Evolutionary conservation across 352 stramenopile genomes (phyloP).

Genomic region (Blastocystis sp.): DNA sequence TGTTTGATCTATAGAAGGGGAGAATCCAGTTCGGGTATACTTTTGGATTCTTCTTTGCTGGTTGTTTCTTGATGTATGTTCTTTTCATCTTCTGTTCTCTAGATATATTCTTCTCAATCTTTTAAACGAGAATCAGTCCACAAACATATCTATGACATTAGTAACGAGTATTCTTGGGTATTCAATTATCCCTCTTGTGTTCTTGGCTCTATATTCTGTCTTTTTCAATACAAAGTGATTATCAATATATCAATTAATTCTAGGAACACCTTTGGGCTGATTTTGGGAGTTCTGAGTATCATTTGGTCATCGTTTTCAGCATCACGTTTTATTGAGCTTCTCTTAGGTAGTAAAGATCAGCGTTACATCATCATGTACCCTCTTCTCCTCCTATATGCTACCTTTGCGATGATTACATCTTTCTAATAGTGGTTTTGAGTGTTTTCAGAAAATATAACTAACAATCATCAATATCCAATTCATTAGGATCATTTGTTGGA

Average conservation of each 20-base stretch:
- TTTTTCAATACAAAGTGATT: not conserved
- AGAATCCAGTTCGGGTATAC: conserved; percentile 60
- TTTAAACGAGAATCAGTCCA: conserved; percentile 29
- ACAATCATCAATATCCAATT: conserved; percentile 29
- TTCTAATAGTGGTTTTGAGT: not conserved
- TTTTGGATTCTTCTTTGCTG: conserved; percentile 51
- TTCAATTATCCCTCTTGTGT: conserved; percentile 51
- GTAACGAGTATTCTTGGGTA: conserved; percentile 61
- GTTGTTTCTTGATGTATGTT: conserved; percentile 27
- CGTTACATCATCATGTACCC: conserved; percentile 67
- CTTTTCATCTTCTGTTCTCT: not conserved
- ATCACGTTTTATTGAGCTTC: conserved; percentile 45
- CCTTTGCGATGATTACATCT: conserved; percentile 42
- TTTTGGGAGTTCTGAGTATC: conserved; percentile 7
- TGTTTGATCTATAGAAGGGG: conserved; percentile 15
- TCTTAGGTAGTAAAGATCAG: conserved; percentile 56
- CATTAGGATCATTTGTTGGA: conserved; percentile 18
- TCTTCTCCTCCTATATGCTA: conserved; percentile 49
- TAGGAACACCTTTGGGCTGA: conserved; percentile 10
- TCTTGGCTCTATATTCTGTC: not conserved
- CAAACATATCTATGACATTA: conserved; percentile 13
- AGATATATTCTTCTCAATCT: conserved; percentile 55
- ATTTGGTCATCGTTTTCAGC: conserved; percentile 45
- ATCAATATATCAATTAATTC: not conserved
- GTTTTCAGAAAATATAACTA: conserved; percentile 15